Conservation (phyloP, 257 asterid genomes). For the Capsicum chinense region DNA sequence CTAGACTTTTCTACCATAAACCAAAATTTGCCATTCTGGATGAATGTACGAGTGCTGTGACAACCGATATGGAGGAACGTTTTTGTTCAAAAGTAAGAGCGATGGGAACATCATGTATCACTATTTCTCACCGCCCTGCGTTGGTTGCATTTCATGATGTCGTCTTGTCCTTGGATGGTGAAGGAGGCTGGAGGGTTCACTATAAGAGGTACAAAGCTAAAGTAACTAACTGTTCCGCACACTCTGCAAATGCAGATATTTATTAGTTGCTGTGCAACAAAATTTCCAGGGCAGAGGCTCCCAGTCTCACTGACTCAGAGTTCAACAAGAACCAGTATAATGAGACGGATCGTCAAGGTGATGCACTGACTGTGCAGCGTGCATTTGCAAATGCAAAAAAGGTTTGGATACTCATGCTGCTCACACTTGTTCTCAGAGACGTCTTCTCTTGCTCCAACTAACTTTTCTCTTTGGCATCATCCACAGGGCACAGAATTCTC, state of each 20-base stretch:
- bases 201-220: conserved; percentile 61
- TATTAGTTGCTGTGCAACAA: conserved; percentile 35
- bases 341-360: conserved; percentile 84
- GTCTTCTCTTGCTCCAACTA: conserved; percentile 32
- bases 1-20: conserved; percentile 97
- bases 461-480: conserved; percentile 36
- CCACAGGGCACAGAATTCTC: conserved; percentile 73
- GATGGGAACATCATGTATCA: conserved; percentile 98
- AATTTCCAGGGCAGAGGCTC: conserved; percentile 66
- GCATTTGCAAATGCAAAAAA: conserved; percentile 84
- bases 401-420: conserved; percentile 46
- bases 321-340: conserved; percentile 47
- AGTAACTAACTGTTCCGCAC: conserved; percentile 10
- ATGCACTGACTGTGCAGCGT: conserved; percentile 88
- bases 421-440: conserved; percentile 28
- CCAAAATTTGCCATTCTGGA: conserved; percentile 98
- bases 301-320: conserved; percentile 61
- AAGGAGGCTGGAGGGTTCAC: conserved; percentile 98
- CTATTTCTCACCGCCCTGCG: conserved; percentile 99
- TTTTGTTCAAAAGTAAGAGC: conserved; percentile 97
- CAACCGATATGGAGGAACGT: conserved; percentile 98
- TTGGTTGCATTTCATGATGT: conserved; percentile 97
- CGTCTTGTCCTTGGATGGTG: conserved; percentile 97
- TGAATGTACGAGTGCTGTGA: conserved; percentile 99
- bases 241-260: conserved; percentile 24